Evolutionary conservation across 257 asterid genomes (phyloP).

Genomic region (Lithospermum erythrorhizon): DNA sequence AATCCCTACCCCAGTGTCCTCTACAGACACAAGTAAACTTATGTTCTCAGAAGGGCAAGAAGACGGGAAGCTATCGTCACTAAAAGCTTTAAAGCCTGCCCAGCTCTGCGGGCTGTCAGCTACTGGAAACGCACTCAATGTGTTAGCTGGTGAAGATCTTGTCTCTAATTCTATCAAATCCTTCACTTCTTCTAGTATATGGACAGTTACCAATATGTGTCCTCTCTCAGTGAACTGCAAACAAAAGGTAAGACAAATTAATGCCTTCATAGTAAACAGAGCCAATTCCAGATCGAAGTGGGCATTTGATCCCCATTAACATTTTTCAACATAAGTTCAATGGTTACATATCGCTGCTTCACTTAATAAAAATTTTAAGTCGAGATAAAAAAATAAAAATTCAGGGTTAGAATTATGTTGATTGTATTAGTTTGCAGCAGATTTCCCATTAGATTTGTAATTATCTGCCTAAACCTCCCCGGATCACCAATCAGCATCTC

Average conservation of each 20-base stretch:
- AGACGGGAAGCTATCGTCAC: constrained; percentile 36
- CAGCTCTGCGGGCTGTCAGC: constrained; percentile 70
- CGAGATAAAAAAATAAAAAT: no score
- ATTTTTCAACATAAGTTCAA: no score
- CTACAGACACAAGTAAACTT: constrained; percentile 61
- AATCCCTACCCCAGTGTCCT: constrained; percentile 93
- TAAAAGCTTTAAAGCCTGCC: constrained; percentile 41
- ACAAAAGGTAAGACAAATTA: neutral
- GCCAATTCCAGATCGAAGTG: no score
- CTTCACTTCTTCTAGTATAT: constrained; percentile 68
- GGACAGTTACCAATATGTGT: constrained; percentile 75
- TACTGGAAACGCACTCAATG: constrained; percentile 84
- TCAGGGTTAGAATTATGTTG: neutral
- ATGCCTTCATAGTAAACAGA: neutral
- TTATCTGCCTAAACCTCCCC: constrained; percentile 85
- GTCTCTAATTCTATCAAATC: constrained; percentile 28
- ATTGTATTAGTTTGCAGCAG: constrained; percentile 61
- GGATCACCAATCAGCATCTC: constrained; percentile 79
- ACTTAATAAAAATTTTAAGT: neutral
- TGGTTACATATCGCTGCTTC: neutral
- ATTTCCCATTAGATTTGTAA: constrained; percentile 82
- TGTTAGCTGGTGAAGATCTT: constrained; percentile 21
- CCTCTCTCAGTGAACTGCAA: constrained; percentile 91
- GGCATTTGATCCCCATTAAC: neutral
- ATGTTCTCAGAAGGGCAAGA: constrained; percentile 38